phyloP scores from a whole-genome alignment of 129 eudicot species.

The carrot (Daucus carota) region DNA sequence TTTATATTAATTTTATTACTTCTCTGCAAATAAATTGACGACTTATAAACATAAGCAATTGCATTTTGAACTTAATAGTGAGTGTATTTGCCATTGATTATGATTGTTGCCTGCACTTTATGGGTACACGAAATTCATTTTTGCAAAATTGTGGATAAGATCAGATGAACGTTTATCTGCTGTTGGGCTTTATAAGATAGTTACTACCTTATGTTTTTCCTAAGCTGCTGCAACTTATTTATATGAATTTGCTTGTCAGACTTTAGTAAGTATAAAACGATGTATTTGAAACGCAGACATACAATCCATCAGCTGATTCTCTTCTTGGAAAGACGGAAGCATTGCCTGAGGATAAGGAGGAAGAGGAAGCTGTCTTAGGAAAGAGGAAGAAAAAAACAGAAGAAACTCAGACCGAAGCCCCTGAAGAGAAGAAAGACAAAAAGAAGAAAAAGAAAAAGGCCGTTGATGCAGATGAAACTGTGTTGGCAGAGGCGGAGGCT shows the following conservation, averaged over 20 bases:
- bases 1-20: neutral
- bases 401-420: slow-evolving; percentile 9
- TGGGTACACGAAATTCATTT: neutral
- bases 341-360: slow-evolving; percentile 35
- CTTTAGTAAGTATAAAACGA: neutral
- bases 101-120: neutral
- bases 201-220: neutral
- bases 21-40: too few relatives aligned
- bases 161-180: neutral
- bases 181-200: neutral
- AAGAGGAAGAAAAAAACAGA: slow-evolving; percentile 11
- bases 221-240: neutral
- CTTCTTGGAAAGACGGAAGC: slow-evolving; percentile 53
- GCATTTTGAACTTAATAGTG: neutral
- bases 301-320: slow-evolving; percentile 81
- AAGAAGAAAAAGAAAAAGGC: slow-evolving; percentile 47
- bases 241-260: neutral
- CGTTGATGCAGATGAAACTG: slow-evolving; percentile 21
- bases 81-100: neutral
- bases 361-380: slow-evolving; percentile 22
- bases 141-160: neutral
- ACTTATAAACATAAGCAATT: neutral
- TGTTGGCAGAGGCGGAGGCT: neutral
- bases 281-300: slow-evolving; percentile 35
- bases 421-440: slow-evolving; percentile 18